Evolutionary conservation across 306 rosid genomes (phyloP), one percentile per base, ranked within the genome.

Genomic region (Quercus wislizeni): DNA sequence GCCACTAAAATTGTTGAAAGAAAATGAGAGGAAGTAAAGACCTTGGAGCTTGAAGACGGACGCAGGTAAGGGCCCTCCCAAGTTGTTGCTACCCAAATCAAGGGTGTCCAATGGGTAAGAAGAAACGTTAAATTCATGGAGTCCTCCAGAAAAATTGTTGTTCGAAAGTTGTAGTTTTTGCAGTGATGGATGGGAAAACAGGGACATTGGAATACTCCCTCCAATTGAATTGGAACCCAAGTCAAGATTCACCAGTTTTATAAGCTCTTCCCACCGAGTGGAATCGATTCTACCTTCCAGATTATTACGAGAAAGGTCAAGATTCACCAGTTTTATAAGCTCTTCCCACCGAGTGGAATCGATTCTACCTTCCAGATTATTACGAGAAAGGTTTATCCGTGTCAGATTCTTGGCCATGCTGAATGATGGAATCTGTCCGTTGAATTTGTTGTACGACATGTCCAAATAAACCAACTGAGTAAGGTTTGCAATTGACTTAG

Each of bases 1-100:
- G 4, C 91, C 97, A 0, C 3, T 85, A 55, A 93, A 83, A 6
- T 79, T 90, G 88, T 93, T 93, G 0, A 23, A 79, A 15, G 92
- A 35, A 4, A 90, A 72, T 12, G 6, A 11, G 46, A 89, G 88
- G 30, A 4, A 11, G 0, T 1, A 58, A 0, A 89, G 85, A 5
- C 19, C 46, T 0, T 0, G 19, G 17, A 93, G 77, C 0, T 69
- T 1, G 12, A 79, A 72, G 69, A 87, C 31, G 4, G 72, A 76
- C 27, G 0, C 0, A 0, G 89, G 92, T 63, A 92, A 58, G 0
- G 76, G 62, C 12, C 98, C 95, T 54, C 74, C 83, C 59, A 91
- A 72, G 1, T 58, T 51, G 61, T 93, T 93, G 81, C 78, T 78
- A 4, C 85, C 68, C 76, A 93, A 79, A 76, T 87, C 92, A 5